A percentile compares a stretch with the other conserved stretches of the same genome.
phyloP scores from a whole-genome alignment of 208 protist genomes.

The Zelonia costaricensis region DNA sequence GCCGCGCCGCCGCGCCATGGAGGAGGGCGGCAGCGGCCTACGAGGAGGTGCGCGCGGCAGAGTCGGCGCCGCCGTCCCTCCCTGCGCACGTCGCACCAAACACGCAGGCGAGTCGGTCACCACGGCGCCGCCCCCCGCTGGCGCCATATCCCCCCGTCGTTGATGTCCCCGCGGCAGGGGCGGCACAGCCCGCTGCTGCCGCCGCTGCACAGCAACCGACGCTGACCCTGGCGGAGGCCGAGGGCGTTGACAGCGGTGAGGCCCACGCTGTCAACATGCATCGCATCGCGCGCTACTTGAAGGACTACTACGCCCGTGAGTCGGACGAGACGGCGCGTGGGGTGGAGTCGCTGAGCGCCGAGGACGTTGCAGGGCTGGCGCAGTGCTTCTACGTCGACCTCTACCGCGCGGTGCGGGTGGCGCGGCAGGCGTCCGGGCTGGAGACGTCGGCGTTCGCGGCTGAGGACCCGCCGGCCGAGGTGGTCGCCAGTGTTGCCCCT shows the following conservation, averaged over 20 bases:
- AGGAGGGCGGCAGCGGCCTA: too few relatives aligned
- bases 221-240: background rate
- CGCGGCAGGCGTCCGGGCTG: conserved; percentile 34
- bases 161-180: too few relatives aligned
- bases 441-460: conserved; percentile 49
- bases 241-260: conserved; percentile 4
- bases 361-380: conserved; percentile 63
- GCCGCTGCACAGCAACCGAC: conserved; percentile 1
- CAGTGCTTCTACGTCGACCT: conserved; percentile 83
- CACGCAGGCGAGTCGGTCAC: too few relatives aligned
- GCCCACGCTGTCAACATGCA: conserved; percentile 44
- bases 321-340: conserved; percentile 40
- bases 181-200: too few relatives aligned
- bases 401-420: conserved; percentile 56
- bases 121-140: too few relatives aligned
- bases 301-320: conserved; percentile 73
- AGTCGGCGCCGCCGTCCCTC: too few relatives aligned
- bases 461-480: conserved; percentile 37
- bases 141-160: too few relatives aligned
- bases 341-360: conserved; percentile 70
- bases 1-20: too few relatives aligned
- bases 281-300: conserved; percentile 61
- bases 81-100: too few relatives aligned
- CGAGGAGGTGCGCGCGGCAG: too few relatives aligned
- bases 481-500: conserved; percentile 13